A percentile compares a stretch with the other conserved stretches of the same genome.
Evolutionary conservation across 2,329 filamentous ascomycete genomes (phyloP).

Genomic region (Juglanconis oblonga): DNA sequence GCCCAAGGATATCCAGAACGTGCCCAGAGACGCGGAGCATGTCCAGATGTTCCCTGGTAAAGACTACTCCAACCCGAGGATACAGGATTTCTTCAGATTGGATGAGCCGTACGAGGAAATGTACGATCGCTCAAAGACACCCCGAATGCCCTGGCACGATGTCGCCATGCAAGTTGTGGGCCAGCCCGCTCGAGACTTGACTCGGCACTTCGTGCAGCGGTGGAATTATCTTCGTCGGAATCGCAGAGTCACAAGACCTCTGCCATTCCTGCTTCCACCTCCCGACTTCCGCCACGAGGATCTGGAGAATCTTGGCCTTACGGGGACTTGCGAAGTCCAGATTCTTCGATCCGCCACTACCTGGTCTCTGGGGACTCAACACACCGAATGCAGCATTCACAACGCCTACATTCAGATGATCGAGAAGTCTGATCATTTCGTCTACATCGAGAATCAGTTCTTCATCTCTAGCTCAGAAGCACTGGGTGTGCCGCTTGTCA

Average conservation of each 20-base stretch:
- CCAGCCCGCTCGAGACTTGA: constrained; percentile 89
- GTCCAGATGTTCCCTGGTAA: constrained; percentile 97
- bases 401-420: constrained; percentile 94
- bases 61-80: constrained; percentile 94
- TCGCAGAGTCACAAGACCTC: constrained; percentile 87
- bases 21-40: constrained; percentile 85
- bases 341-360: constrained; percentile 85
- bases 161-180: constrained; percentile 97
- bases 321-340: constrained; percentile 94
- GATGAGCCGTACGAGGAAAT: constrained; percentile 97
- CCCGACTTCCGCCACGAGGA: constrained; percentile 88
- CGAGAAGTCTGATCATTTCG: constrained; percentile 90
- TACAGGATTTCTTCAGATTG: constrained; percentile 91
- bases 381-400: constrained; percentile 92
- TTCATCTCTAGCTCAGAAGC: constrained; percentile 93
- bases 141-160: constrained; percentile 98
- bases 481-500: constrained; percentile 82
- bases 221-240: constrained; percentile 97
- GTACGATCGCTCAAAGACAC: constrained; percentile 87
- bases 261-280: constrained; percentile 88
- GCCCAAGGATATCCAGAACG: constrained; percentile 62
- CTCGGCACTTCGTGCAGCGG: constrained; percentile 92
- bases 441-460: constrained; percentile 99
- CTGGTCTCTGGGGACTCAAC: constrained; percentile 88
- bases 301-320: constrained; percentile 80